phyloP scores from a whole-genome alignment of 306 rosid species.

The Casuarina equisetifolia region DNA sequence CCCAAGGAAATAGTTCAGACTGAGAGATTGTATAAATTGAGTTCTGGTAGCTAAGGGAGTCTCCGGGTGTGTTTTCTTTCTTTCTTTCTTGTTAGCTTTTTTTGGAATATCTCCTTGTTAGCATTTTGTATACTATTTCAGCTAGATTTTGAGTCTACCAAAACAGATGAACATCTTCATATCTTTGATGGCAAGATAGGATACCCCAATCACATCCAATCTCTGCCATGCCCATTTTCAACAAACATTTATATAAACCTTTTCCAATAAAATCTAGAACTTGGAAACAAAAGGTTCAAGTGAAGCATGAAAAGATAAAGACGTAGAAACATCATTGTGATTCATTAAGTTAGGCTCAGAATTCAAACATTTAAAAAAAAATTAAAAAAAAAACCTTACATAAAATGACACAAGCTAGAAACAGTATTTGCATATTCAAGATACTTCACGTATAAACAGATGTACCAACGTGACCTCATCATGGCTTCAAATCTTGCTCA shows the following conservation, averaged over 20 bases:
- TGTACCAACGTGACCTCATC: slow-evolving; percentile 27
- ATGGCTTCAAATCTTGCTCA: not conserved
- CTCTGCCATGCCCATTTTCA: not conserved
- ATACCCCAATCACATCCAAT: not conserved
- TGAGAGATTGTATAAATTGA: slow-evolving; percentile 25
- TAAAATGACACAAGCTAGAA: not conserved
- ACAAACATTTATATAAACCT: slow-evolving; percentile 5
- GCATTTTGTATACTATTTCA: slow-evolving; percentile 21
- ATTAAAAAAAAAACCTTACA: not conserved
- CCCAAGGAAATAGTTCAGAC: slow-evolving; percentile 5
- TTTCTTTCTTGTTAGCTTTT: slow-evolving; percentile 4
- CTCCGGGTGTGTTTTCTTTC: not conserved
- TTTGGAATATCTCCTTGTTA: slow-evolving; percentile 21
- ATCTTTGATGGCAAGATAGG: slow-evolving; percentile 3
- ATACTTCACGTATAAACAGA: slow-evolving; percentile 19
- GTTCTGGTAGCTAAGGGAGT: slow-evolving; percentile 4
- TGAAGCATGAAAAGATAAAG: not conserved
- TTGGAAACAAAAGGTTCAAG: not conserved
- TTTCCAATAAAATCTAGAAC: not conserved
- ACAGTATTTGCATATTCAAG: slow-evolving; percentile 4
- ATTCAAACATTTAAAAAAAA: not conserved
- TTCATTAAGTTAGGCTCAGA: not conserved
- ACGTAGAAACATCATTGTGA: not conserved
- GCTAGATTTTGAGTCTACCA: slow-evolving; percentile 26
- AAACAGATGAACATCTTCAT: slow-evolving; percentile 24